Conservation (phyloP, 495 filamentous ascomycete species). For the Pseudevernia furfuracea region DNA sequence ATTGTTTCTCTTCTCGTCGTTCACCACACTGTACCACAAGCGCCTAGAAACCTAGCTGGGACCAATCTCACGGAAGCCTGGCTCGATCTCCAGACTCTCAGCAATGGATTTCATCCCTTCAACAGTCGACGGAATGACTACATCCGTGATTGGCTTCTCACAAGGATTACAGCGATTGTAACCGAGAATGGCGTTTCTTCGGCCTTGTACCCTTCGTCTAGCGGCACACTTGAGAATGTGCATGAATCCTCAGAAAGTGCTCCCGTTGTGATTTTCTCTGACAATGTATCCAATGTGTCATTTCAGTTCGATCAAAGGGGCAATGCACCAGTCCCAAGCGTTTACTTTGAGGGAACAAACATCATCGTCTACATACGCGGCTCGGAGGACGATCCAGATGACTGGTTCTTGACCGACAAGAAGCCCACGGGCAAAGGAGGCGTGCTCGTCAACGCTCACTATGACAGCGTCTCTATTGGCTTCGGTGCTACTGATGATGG, state of each 20-base stretch:
- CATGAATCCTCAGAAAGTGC: slow-evolving; percentile 15
- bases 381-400: slow-evolving; percentile 56
- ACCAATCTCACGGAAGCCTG: slow-evolving; percentile 79
- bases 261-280: slow-evolving; percentile 64
- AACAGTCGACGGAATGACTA: slow-evolving; percentile 79
- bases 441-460: slow-evolving; percentile 90
- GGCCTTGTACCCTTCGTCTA: slow-evolving; percentile 7
- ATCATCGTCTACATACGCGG: slow-evolving; percentile 88
- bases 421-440: slow-evolving; percentile 56
- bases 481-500: slow-evolving; percentile 92
- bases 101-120: slow-evolving; percentile 75
- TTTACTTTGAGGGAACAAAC: slow-evolving; percentile 90
- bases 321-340: slow-evolving; percentile 40
- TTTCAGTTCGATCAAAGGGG: slow-evolving; percentile 30
- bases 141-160: slow-evolving; percentile 67
- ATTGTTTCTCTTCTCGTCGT: slow-evolving; percentile 62
- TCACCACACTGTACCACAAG: slow-evolving; percentile 65
- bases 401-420: slow-evolving; percentile 53
- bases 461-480: slow-evolving; percentile 88
- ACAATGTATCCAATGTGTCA: slow-evolving; percentile 73
- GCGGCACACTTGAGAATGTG: neutral
- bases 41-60: slow-evolving; percentile 54
- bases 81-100: slow-evolving; percentile 70
- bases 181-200: slow-evolving; percentile 40
- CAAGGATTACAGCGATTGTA: slow-evolving; percentile 61